Base-by-base conservation (phyloP, 2,329 filamentous ascomycete species). In the Hypoxylon sp. region DNA sequence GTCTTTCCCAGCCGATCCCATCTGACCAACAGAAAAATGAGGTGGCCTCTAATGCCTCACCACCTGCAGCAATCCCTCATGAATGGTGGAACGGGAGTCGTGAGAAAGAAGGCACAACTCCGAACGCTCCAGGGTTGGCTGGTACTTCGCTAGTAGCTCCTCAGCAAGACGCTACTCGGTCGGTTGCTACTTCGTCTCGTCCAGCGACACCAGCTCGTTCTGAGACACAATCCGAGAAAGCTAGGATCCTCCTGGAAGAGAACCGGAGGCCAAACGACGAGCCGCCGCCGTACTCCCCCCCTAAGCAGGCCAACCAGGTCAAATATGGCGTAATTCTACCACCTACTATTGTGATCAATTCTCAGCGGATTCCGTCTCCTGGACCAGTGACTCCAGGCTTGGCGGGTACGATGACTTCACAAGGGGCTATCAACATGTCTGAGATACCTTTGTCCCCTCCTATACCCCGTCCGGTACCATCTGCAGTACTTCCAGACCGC, bases 371-470 rank as follows among this genome's bases (percentile, higher is more conserved):
- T 1, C 83, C 83, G 1, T 88, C 89, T 4, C 88, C 89, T 0
- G 85, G 85, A 0, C 88, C 88, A 1, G 77, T 87, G 0, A 90
- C 90, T 0, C 89, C 90, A 1, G 89, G 84, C 0, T 79, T 91
- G 39, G 83, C 88, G 37, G 82, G 83, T 12, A 86, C 85, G 0
- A 91, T 91, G 83, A 85, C 85, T 9, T 87, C 88, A 0, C 85
- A 87, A 61, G 86, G 88, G 1, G 86, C 82, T 1, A 87, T 90
- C 46, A 83, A 81, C 21, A 81, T 92, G 81, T 82, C 84, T 1
- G 84, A 89, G 8, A 85, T 91, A 11, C 84, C 85, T 1, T 75
- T 87, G 25, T 86, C 84, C 0, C 84, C 85, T 2, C 73, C 78
- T 3, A 52, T 64, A 61, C 67, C 53, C 56, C 76, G 46, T 63